These are phyloP conservation scores for Apiotrichum brassicae DNA, from an alignment of 1,284 basidiomycete genomes.

Conservation along the genomic window DNA sequence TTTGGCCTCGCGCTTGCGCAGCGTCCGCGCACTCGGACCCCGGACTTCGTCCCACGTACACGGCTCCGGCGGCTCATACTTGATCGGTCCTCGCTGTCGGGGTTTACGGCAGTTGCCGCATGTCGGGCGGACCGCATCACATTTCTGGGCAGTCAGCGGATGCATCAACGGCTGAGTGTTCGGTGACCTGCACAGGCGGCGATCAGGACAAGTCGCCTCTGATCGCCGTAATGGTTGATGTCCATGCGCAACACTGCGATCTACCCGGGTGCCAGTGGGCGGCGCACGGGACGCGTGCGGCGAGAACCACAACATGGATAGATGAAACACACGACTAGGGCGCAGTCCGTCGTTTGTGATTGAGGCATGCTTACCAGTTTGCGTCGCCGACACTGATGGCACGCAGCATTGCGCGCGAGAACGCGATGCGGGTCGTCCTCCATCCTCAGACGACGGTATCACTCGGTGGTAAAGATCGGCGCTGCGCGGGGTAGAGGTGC, in stretches of 20 bases:
- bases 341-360: too few species aligned
- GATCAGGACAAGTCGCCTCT: too few species aligned
- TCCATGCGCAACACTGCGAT: too few species aligned
- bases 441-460: background rate
- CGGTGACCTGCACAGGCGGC: background rate
- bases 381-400: slow-evolving; percentile 38
- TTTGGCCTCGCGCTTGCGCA: slow-evolving; percentile 25
- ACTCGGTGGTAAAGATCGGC: too few species aligned
- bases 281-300: too few species aligned
- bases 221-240: too few species aligned
- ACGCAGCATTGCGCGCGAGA: slow-evolving; percentile 38
- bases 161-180: background rate
- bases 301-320: too few species aligned
- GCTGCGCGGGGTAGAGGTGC: too few species aligned
- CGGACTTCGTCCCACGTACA: slow-evolving; percentile 41
- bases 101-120: slow-evolving; percentile 39
- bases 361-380: slow-evolving; percentile 29
- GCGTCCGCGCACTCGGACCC: slow-evolving; percentile 27
- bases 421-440: slow-evolving; percentile 22
- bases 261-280: too few species aligned
- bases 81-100: slow-evolving; percentile 23
- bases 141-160: slow-evolving; percentile 28
- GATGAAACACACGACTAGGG: too few species aligned
- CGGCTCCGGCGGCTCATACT: slow-evolving; percentile 18
- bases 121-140: slow-evolving; percentile 35